These are phyloP conservation scores for Pseudofabraea citricarpa DNA, from an alignment of 2,329 filamentous ascomycete genomes.

Conservation along the genomic window DNA sequence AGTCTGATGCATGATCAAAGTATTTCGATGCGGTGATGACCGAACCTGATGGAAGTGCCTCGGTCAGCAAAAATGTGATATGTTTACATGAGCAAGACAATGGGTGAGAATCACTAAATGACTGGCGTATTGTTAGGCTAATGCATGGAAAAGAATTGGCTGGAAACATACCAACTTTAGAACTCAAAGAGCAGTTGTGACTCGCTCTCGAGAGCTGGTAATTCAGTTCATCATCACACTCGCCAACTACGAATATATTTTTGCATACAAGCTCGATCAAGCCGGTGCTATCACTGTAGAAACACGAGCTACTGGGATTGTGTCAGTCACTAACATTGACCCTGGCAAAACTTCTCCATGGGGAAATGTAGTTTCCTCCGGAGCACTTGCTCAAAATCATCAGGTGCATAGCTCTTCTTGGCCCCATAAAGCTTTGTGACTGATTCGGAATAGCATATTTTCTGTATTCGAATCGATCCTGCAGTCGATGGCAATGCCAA, in stretches of 20 bases:
- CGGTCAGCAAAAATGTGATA: slow-evolving; percentile 51
- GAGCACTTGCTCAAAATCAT: slow-evolving; percentile 54
- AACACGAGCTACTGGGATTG: slow-evolving; percentile 60
- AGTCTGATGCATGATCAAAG: slow-evolving; percentile 17
- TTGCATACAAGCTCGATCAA: slow-evolving; percentile 59
- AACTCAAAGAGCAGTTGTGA: slow-evolving; percentile 55
- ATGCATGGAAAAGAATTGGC: slow-evolving; percentile 38
- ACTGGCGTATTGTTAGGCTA: neutral
- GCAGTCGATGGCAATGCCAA: slow-evolving; percentile 50
- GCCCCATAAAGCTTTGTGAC: neutral
- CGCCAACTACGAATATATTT: slow-evolving; percentile 67
- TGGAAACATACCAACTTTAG: slow-evolving; percentile 70
- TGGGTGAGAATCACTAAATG: slow-evolving; percentile 35
- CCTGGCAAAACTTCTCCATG: slow-evolving; percentile 45
- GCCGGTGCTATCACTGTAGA: slow-evolving; percentile 57
- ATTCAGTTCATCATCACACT: slow-evolving; percentile 64
- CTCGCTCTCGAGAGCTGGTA: slow-evolving; percentile 56
- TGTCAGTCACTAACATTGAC: slow-evolving; percentile 50
- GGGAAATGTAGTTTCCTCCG: slow-evolving; percentile 56
- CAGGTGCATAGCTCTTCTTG: slow-evolving; percentile 42
- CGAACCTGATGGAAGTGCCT: slow-evolving; percentile 48
- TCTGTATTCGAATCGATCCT: slow-evolving; percentile 49
- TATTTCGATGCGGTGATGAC: slow-evolving; percentile 55
- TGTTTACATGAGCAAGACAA: slow-evolving; percentile 67
- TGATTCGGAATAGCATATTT: slow-evolving; percentile 29